Evolutionary conservation across 139 green algal species (phyloP), one percentile per base, ranked within the genome.

Genomic region (Zygnema cylindricum): DNA sequence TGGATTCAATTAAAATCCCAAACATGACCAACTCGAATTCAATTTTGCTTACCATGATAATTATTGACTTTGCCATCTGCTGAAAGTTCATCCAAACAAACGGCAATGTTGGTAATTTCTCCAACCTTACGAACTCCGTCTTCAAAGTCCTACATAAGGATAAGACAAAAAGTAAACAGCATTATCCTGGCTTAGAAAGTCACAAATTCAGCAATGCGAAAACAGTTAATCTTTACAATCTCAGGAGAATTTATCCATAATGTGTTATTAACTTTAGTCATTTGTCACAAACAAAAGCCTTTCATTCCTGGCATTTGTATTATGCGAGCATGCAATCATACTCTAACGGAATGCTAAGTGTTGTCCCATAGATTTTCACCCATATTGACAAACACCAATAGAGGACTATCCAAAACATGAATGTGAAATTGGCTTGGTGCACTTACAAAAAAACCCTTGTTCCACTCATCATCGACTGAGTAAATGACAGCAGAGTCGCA

Each of bases 391-490:
- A 55, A 79, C 42, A 43, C 38, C 43, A 16, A 55, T 55, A 55
- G 71, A 16, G 71, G 36, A n/a, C 11, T 55, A 16, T 79, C 36
- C 36, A 16, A 3, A 11, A 16, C 36, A 79, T 79, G 71, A 79
- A 25, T 79, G 38, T 79, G 49, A 43, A 3, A 79, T 16, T 55
- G 71, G 71, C 38, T 38, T 25, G 16, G 71, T 7, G 7, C 71
- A 43, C 71, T 35, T 55, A 84, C 40, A 41, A 63, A 63, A 32
- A 38, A 79, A 32, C 40, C 39, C 23, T 86, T 86, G 16, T 7
- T 79, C 81, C 81, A 86, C 54, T 86, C 81, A 1, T 77, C 38
- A 39, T 39, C 43, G 11, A 69, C 81, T 41, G 81, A 86, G 25
- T 78, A 86, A 2, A 69, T 81, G 3, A 78, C 43, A 16, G 38